A percentile compares a stretch with the other conserved stretches of the same genome.
Conservation (phyloP, 352 stramenopile genomes). For the Globisporangium echinulatum region DNA sequence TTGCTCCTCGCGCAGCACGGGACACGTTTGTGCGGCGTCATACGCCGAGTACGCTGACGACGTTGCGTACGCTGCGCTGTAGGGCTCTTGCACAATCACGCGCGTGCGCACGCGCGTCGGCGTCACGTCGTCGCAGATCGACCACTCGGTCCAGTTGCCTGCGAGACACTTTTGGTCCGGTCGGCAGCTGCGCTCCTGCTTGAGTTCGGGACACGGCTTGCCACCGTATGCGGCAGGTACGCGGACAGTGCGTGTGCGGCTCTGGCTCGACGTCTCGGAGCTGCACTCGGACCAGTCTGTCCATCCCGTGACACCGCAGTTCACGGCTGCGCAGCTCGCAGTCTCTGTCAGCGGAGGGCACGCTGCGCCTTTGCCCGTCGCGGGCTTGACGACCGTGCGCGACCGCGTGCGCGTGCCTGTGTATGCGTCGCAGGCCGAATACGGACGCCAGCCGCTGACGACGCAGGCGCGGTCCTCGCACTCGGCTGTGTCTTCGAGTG, state of each 20-base stretch:
- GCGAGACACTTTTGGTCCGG: conserved; percentile 38
- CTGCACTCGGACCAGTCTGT: conserved; percentile 39
- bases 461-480: conserved; percentile 42
- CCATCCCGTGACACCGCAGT: conserved; percentile 53
- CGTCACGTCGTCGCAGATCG: conserved; percentile 25
- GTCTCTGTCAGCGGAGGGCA: conserved; percentile 42
- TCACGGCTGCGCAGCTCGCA: conserved; percentile 29
- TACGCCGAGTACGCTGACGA: neutral
- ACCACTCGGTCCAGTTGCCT: conserved; percentile 41
- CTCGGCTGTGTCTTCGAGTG: conserved; percentile 22
- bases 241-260: conserved; percentile 29
- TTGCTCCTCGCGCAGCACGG: conserved; percentile 28
- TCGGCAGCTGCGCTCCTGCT: conserved; percentile 34
- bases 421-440: conserved; percentile 26
- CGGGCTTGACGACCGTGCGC: conserved; percentile 19
- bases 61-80: neutral
- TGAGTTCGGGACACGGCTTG: conserved; percentile 30
- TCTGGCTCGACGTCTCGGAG: conserved; percentile 20
- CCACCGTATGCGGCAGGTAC: conserved; percentile 29
- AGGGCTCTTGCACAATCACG: conserved; percentile 21
- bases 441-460: conserved; percentile 46
- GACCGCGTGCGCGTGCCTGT: conserved; percentile 33
- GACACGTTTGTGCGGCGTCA: conserved; percentile 17
- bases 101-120: conserved; percentile 37
- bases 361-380: conserved; percentile 29